Percentiles rank a stretch among this genome's conserved stretches.
These are phyloP conservation scores for Intubia oerlemansii DNA, from an alignment of 2,329 filamentous ascomycete genomes.

Conservation along the genomic window DNA sequence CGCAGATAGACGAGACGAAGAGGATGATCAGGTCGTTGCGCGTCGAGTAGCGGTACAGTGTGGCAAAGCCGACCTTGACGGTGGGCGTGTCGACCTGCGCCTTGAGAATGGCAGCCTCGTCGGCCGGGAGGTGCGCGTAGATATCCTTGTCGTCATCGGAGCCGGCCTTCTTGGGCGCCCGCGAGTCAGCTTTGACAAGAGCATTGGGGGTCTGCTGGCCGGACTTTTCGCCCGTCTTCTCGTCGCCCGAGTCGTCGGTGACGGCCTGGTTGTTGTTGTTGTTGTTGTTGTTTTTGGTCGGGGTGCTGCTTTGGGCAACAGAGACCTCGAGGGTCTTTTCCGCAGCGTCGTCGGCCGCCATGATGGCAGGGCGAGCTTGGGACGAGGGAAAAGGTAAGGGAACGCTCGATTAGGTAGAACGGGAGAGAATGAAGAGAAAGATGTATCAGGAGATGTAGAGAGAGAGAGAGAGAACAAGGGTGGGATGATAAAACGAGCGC, in stretches of 20 bases:
- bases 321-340: conserved; percentile 6
- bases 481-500: no score
- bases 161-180: conserved; percentile 11
- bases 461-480: no score
- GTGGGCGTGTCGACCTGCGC: conserved; percentile 45
- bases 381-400: no score
- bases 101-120: conserved; percentile 46
- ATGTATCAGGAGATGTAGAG: no score
- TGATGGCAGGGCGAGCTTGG: no score
- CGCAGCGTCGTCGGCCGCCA: conserved; percentile 4
- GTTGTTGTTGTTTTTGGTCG: no score
- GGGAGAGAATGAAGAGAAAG: no score
- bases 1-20: conserved; percentile 34
- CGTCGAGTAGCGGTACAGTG: conserved; percentile 50
- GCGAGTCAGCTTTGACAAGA: conserved; percentile 22
- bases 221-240: conserved; percentile 1
- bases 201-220: conserved; percentile 3
- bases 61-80: conserved; percentile 39
- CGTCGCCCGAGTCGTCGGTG: conserved; percentile 13
- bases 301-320: no score
- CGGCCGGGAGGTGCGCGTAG: conserved; percentile 37
- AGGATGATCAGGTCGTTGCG: conserved; percentile 43
- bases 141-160: conserved; percentile 16
- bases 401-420: no score
- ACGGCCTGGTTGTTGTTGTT: no score